Percentiles rank a stretch among this genome's conserved stretches.
These are phyloP conservation scores for Carex kokanica DNA, from an alignment of 176 grass and related monocot species.

Conservation along the genomic window DNA sequence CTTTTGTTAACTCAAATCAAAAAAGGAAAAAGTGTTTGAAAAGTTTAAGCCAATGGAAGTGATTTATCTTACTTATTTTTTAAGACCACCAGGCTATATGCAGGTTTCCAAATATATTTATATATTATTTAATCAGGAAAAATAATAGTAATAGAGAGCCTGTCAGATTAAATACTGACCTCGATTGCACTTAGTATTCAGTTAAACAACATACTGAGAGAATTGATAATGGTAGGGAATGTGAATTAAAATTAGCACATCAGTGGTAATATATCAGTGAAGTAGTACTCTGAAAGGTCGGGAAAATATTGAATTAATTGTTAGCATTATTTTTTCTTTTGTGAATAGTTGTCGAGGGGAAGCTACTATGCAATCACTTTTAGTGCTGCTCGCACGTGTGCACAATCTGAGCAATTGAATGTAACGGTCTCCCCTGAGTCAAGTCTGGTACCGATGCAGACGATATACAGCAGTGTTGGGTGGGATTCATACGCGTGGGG, in stretches of 20 bases:
- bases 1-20: too few species aligned
- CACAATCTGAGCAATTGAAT: conserved; percentile 69
- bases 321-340: background rate
- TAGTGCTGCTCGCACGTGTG: conserved; percentile 83
- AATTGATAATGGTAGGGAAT: background rate
- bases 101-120: too few species aligned
- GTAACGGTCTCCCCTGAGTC: conserved; percentile 71
- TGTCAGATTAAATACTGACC: too few species aligned
- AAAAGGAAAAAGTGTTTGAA: too few species aligned
- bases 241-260: background rate
- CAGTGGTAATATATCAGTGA: background rate
- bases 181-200: too few species aligned
- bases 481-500: conserved; percentile 93
- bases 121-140: too few species aligned
- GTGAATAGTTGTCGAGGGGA: conserved; percentile 10
- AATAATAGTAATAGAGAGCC: too few species aligned
- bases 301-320: conserved; percentile 2
- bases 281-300: background rate
- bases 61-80: too few species aligned
- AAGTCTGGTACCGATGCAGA: conserved; percentile 66
- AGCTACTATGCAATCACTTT: conserved; percentile 82
- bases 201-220: too few species aligned
- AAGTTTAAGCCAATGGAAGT: too few species aligned
- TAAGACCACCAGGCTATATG: too few species aligned
- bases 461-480: conserved; percentile 66